Base-by-base conservation (phyloP, 2,329 filamentous ascomycete genomes). In the Didymosphaeria variabile region DNA sequence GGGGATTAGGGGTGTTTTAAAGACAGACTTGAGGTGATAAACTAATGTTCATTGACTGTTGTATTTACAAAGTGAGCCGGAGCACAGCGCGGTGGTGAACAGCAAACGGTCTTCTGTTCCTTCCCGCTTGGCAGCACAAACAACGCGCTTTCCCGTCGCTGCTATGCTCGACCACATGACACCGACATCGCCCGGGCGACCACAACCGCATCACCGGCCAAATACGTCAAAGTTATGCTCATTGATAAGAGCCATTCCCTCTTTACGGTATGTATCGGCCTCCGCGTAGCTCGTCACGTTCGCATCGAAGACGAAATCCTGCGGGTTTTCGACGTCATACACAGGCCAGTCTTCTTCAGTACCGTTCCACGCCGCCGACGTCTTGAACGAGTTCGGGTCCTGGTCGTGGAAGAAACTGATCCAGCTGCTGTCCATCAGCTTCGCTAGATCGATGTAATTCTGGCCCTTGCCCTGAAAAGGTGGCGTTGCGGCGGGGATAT, bases 271-370 rank as follows among this genome's bases (percentile, higher is more conserved):
- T 9, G 79, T 81, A 65, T 84, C 82, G 13, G 72, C 63, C 76
- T 84, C 82, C 5, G 70, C 67, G 65, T 74, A 70, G 34, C 54
- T 55, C 5, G 75, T 73, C 7, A 76, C 75, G 66, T 84, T 83
- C 6, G 79, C 81, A 74, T 83, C 80, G 62, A 81, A 84, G 1
- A 84, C 82, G 58, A 79, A 79, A 56, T 83, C 76, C 72, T 73
- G 47, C 8, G 78, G 79, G 5, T 73, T 61, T 0, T 67, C 67
- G 0, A 72, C 59, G 29, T 71, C 69, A 63, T 84, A 84, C 53
- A 57, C 61, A 0, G 81, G 80, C 82, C 82, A 84, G 12, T 69
- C 51, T 46, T 56, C 46, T 61, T 67, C 70, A 65, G 66, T 7
- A 44, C 63, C 42, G 68, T 49, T 29, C 71, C 53, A 55, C 15